A percentile compares a stretch with the other conserved stretches of the same genome.
These are phyloP conservation scores for Beauveria varroae DNA, from an alignment of 2,329 filamentous ascomycete species.

Conservation along the genomic window DNA sequence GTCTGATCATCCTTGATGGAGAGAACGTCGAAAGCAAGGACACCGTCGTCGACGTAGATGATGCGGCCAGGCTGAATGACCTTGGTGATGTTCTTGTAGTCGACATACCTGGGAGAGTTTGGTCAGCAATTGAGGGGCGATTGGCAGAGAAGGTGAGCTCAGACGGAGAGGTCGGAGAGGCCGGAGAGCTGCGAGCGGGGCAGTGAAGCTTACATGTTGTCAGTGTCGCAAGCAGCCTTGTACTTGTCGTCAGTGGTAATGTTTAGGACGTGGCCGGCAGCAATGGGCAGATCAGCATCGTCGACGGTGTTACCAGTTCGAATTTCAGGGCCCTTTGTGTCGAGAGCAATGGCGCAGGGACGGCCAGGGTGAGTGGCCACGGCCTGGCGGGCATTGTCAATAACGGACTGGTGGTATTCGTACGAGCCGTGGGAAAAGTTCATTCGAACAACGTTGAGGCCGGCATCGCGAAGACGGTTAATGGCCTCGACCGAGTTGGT, in stretches of 20 bases:
- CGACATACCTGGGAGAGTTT: conserved; percentile 63
- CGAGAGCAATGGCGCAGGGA: conserved; percentile 90
- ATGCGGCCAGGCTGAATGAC: conserved; percentile 85
- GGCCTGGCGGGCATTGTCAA: conserved; percentile 87
- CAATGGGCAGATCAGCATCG: conserved; percentile 83
- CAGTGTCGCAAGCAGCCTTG: conserved; percentile 71
- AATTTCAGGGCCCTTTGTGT: conserved; percentile 59
- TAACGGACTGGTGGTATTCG: conserved; percentile 97
- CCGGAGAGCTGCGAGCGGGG: conserved; percentile 4
- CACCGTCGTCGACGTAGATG: conserved; percentile 98
- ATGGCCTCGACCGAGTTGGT: conserved; percentile 97
- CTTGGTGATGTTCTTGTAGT: conserved; percentile 99
- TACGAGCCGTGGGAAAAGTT: conserved; percentile 83
- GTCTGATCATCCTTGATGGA: conserved; percentile 84
- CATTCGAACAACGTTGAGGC: conserved; percentile 98
- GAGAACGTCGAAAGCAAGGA: conserved; percentile 91
- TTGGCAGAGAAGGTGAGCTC: background rate
- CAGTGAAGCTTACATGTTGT: conserved; percentile 72
- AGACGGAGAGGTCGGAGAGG: background rate
- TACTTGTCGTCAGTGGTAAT: conserved; percentile 96
- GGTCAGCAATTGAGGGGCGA: conserved; percentile 10
- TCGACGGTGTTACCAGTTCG: conserved; percentile 63
- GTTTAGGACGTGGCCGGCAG: conserved; percentile 78
- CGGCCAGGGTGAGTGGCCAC: conserved; percentile 72
- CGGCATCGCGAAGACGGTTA: conserved; percentile 82